A percentile compares a stretch with the other conserved stretches of the same genome.
Evolutionary conservation across 306 rosid species (phyloP).

Genomic region (Prunus mongolica): DNA sequence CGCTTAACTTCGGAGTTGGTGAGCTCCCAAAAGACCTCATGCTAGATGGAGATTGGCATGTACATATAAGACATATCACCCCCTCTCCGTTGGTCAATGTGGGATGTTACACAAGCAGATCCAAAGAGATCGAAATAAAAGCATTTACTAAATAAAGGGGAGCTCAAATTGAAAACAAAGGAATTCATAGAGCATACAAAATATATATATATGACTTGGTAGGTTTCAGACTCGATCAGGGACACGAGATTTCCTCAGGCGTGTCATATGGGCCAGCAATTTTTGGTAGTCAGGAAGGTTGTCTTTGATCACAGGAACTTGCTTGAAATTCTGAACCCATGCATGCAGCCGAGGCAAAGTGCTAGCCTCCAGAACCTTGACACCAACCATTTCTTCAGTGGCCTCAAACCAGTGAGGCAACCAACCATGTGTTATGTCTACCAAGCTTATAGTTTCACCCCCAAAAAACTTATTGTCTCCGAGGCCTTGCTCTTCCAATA

Average conservation of each 20-base stretch:
- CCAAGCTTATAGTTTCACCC: constrained; percentile 27
- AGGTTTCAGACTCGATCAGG: not conserved
- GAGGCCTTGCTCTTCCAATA: constrained; percentile 23
- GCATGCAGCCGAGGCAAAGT: constrained; percentile 35
- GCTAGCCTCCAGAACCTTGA: constrained; percentile 25
- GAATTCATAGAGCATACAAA: not conserved
- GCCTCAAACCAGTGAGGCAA: constrained; percentile 13
- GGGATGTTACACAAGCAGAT: no score
- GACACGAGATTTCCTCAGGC: not conserved
- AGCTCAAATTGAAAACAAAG: not conserved
- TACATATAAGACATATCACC: no score
- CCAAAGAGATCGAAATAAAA: no score
- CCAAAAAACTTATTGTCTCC: constrained; percentile 29
- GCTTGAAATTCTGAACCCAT: constrained; percentile 41
- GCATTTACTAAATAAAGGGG: no score
- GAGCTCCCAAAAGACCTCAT: no score
- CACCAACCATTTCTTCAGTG: constrained; percentile 15
- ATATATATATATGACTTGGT: no score
- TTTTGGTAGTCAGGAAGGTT: constrained; percentile 33
- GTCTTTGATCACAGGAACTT: constrained; percentile 36
- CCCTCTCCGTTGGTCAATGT: no score
- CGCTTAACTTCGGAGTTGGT: no score
- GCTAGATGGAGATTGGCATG: no score
- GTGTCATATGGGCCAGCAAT: not conserved
- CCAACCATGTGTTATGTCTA: constrained; percentile 28